Evolutionary conservation across 768 basidiomycete species (phyloP), one percentile per base, ranked within the genome.

Genomic region (Ephemerocybe angulata): DNA sequence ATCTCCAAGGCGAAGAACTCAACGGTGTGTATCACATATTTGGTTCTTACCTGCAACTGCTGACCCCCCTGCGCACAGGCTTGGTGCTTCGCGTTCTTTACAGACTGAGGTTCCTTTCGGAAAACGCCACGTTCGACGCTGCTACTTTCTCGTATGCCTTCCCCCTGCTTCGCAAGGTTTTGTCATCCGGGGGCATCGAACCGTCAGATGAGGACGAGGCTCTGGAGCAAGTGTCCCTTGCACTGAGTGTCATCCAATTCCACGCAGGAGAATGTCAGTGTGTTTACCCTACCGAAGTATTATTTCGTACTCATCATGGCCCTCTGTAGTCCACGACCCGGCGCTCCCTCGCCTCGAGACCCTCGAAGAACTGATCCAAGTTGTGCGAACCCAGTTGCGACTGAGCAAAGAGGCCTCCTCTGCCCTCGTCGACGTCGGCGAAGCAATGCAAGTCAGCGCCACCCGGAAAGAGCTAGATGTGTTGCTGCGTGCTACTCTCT

Each of bases 41-140:
- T 37, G 22, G 17, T 29, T 19, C 3, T 25, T 33, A 57, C 25
- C n/a, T 25, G 38, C 38, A 30, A 38, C 33, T 29, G n/a, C n/a
- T n/a, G n/a, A n/a, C n/a, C n/a, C n/a, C n/a, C n/a, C n/a, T n/a
- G n/a, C n/a, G n/a, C 40, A 22, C 54, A 94, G 94, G 76, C 5
- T 74, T 98, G 29, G 77, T 95, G 24, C 74, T 90, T 43, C 89
- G 97, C 25, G 85, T 98, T 1, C 75, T 99, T 1, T 89, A 96
- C 66, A 84, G 90, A 19, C 67, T 98, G 0, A 84, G 90, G 19
- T 87, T 81, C 55, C 74, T 95, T 3, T 85, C 91, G 0, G 90
- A 95, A 58, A 87, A 91, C 59, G 71, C 81, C 0, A 84, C 93
- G 0, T 87, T 98, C 49, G 92, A 96, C 64, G 79, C 87, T 0